phyloP scores from a whole-genome alignment of 1,284 basidiomycete genomes.

The Cryptococcus depauperatus region DNA sequence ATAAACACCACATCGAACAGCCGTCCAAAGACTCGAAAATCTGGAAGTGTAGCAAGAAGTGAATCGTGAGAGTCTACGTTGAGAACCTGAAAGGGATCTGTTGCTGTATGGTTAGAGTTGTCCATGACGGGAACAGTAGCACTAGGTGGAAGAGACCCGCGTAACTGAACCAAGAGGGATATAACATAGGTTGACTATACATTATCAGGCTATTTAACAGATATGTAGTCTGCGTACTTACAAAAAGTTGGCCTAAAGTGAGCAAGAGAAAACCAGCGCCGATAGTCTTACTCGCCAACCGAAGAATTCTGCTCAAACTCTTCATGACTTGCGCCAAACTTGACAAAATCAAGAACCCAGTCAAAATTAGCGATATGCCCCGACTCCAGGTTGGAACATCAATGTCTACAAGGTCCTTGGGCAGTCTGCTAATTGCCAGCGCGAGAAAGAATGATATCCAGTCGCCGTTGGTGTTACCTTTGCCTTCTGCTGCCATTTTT shows the following conservation, averaged over 20 bases:
- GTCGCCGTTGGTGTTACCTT: conserved; percentile 43
- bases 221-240: conserved; percentile 16
- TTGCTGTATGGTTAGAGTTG: conserved; percentile 1
- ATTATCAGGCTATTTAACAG: background rate
- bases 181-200: conserved; percentile 42
- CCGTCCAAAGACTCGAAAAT: conserved; percentile 44
- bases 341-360: conserved; percentile 39
- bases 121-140: conserved; percentile 12
- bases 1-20: conserved; percentile 44
- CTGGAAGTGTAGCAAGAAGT: conserved; percentile 39
- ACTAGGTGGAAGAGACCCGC: conserved; percentile 36
- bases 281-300: conserved; percentile 40
- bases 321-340: conserved; percentile 42
- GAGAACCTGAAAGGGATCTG: background rate
- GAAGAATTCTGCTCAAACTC: conserved; percentile 39
- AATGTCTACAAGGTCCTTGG: conserved; percentile 30
- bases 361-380: conserved; percentile 42
- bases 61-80: conserved; percentile 11
- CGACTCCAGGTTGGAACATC: conserved; percentile 40
- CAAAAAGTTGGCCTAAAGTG: conserved; percentile 42
- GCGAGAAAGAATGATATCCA: conserved; percentile 46
- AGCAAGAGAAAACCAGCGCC: conserved; percentile 44
- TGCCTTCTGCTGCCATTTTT: conserved; percentile 17
- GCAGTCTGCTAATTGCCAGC: conserved; percentile 35
- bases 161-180: conserved; percentile 44